Conservation (phyloP, 805 yeast species). For the Candida multigemmis region DNA sequence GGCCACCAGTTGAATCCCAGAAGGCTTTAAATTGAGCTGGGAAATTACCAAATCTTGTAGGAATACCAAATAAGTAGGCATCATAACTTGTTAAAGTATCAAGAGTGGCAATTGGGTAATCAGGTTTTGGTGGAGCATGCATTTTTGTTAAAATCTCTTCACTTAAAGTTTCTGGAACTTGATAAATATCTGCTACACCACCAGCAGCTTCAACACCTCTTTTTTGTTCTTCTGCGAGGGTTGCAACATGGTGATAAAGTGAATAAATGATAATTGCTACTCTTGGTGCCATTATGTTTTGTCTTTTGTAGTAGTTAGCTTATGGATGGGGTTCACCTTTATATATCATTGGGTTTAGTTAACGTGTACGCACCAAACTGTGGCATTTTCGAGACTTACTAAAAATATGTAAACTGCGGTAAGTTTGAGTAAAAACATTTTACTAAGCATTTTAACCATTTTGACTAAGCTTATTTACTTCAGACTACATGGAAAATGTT, state of each 20-base stretch:
- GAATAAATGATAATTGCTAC: slow-evolving; percentile 51
- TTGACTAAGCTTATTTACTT: too few relatives aligned
- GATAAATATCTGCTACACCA: slow-evolving; percentile 56
- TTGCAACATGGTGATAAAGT: slow-evolving; percentile 65
- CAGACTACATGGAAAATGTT: too few relatives aligned
- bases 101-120: slow-evolving; percentile 51
- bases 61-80: slow-evolving; percentile 77
- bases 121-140: slow-evolving; percentile 47
- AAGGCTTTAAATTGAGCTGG: slow-evolving; percentile 75
- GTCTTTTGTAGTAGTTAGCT: background rate
- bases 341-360: too few relatives aligned
- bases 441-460: background rate
- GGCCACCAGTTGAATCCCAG: slow-evolving; percentile 70
- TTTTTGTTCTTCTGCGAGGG: slow-evolving; percentile 58
- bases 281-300: slow-evolving; percentile 21
- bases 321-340: too few relatives aligned
- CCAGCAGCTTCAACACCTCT: slow-evolving; percentile 68
- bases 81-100: slow-evolving; percentile 59
- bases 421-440: background rate
- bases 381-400: background rate
- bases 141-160: slow-evolving; percentile 46
- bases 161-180: slow-evolving; percentile 67
- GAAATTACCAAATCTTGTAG: slow-evolving; percentile 76
- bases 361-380: background rate
- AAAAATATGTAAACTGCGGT: background rate